These are phyloP conservation scores for Penicillium sp. DNA, from an alignment of 2,329 filamentous ascomycete genomes.

Conservation along the genomic window DNA sequence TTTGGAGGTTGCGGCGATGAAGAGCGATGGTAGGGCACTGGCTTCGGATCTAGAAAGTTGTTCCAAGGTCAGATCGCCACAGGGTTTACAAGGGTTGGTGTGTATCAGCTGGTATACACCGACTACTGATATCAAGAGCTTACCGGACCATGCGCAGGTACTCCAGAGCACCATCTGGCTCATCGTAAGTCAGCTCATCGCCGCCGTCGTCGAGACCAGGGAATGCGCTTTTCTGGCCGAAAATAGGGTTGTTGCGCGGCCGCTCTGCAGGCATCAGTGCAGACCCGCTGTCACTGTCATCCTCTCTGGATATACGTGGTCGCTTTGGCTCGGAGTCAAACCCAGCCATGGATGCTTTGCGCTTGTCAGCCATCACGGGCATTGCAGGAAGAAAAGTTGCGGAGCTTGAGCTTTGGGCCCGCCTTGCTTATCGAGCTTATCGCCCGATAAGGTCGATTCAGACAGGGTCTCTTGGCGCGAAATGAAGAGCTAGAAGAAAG, in stretches of 20 bases:
- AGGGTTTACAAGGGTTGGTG: background rate
- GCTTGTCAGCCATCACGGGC: constrained; percentile 34
- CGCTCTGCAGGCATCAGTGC: constrained; percentile 30
- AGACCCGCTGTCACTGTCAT: constrained; percentile 25
- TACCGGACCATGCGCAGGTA: constrained; percentile 72
- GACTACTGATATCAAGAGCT: constrained; percentile 30
- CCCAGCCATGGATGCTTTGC: constrained; percentile 25
- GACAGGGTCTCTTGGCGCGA: background rate
- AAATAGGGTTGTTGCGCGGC: constrained; percentile 59
- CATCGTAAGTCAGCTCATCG: constrained; percentile 65
- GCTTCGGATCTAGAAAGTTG: constrained; percentile 65
- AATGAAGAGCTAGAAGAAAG: background rate
- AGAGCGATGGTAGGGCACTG: constrained; percentile 67
- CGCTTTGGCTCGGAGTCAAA: constrained; percentile 29
- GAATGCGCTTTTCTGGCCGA: constrained; percentile 71
- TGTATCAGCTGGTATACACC: constrained; percentile 23
- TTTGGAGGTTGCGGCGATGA: constrained; percentile 58
- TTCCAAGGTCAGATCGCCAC: constrained; percentile 12
- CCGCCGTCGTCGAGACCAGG: constrained; percentile 55
- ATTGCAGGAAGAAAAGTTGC: constrained; percentile 15
- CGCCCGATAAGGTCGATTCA: background rate
- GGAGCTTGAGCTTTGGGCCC: constrained; percentile 32
- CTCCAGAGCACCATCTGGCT: constrained; percentile 64
- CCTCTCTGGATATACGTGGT: constrained; percentile 28
- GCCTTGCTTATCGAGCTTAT: constrained; percentile 7